These are phyloP conservation scores for Starmerella bombicola DNA, from an alignment of 805 yeast genomes.

Conservation along the genomic window DNA sequence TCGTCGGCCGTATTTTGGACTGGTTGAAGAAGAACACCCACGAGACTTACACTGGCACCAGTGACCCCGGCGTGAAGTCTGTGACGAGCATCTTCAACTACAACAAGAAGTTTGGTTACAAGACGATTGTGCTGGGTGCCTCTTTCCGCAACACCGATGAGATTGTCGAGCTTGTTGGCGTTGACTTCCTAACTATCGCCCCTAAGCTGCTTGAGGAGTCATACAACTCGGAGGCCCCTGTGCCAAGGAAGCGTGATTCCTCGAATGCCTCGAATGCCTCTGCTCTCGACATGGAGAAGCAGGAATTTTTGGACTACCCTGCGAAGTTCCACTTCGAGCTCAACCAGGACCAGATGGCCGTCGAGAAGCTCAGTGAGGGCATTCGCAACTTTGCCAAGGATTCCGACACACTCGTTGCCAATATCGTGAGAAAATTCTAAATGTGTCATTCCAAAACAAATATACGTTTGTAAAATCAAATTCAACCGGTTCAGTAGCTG, in stretches of 20 bases:
- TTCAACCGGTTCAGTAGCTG: too few species aligned
- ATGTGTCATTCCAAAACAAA: background rate
- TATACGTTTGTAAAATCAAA: too few species aligned
- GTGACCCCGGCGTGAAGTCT: slow-evolving; percentile 93
- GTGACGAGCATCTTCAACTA: slow-evolving; percentile 86
- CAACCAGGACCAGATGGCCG: slow-evolving; percentile 97
- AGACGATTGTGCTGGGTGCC: slow-evolving; percentile 99
- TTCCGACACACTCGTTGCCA: slow-evolving; percentile 49
- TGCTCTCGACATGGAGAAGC: slow-evolving; percentile 49
- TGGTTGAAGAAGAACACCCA: slow-evolving; percentile 95
- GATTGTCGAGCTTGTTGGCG: slow-evolving; percentile 92
- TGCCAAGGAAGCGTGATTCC: slow-evolving; percentile 73
- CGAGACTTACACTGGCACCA: slow-evolving; percentile 61
- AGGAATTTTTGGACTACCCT: slow-evolving; percentile 73
- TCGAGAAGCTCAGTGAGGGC: slow-evolving; percentile 95
- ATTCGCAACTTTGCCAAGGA: slow-evolving; percentile 95
- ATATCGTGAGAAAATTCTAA: slow-evolving; percentile 19
- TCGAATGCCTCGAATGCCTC: slow-evolving; percentile 52
- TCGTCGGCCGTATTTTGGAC: slow-evolving; percentile 97
- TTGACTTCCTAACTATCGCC: slow-evolving; percentile 89
- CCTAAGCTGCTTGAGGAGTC: slow-evolving; percentile 86
- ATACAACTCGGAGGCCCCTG: slow-evolving; percentile 58
- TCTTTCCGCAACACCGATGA: slow-evolving; percentile 96
- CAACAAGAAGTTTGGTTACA: slow-evolving; percentile 93
- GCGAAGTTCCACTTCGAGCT: slow-evolving; percentile 76